Conservation (phyloP, 2,329 filamentous ascomycete species). For the Dothiorella sarmentorum region DNA sequence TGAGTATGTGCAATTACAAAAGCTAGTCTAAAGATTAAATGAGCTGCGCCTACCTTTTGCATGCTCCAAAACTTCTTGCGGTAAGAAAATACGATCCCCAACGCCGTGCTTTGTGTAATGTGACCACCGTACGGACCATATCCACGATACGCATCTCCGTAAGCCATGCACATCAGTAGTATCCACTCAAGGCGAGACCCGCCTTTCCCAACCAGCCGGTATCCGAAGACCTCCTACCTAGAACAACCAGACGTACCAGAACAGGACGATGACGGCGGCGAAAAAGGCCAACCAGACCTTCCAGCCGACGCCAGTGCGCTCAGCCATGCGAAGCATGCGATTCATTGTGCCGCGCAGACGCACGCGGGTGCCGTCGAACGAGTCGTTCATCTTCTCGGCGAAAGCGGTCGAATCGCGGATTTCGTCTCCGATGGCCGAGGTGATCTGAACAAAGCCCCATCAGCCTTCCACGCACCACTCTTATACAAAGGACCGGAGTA, state of each 20-base stretch:
- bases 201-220: not conserved
- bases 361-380: conserved; percentile 80
- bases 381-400: conserved; percentile 93
- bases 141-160: conserved; percentile 2
- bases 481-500: not conserved
- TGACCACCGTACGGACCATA: conserved; percentile 4
- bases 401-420: conserved; percentile 86
- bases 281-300: conserved; percentile 92
- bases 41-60: conserved; percentile 4
- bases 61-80: not conserved
- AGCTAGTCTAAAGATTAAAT: not conserved
- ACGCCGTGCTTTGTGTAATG: conserved; percentile 16
- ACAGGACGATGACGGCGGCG: conserved; percentile 73
- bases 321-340: conserved; percentile 92
- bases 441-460: conserved; percentile 59
- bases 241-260: conserved; percentile 90
- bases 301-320: conserved; percentile 93
- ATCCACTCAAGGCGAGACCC: not conserved
- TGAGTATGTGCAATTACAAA: conserved; percentile 9
- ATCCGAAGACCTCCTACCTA: conserved; percentile 42
- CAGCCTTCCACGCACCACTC: no score
- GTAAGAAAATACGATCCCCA: conserved; percentile 5
- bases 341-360: conserved; percentile 91
- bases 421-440: conserved; percentile 88
- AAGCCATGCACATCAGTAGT: conserved; percentile 7